A percentile compares a stretch with the other conserved stretches of the same genome.
Conservation (phyloP, 2,329 filamentous ascomycete genomes). For the Epichloe gansuensis region DNA sequence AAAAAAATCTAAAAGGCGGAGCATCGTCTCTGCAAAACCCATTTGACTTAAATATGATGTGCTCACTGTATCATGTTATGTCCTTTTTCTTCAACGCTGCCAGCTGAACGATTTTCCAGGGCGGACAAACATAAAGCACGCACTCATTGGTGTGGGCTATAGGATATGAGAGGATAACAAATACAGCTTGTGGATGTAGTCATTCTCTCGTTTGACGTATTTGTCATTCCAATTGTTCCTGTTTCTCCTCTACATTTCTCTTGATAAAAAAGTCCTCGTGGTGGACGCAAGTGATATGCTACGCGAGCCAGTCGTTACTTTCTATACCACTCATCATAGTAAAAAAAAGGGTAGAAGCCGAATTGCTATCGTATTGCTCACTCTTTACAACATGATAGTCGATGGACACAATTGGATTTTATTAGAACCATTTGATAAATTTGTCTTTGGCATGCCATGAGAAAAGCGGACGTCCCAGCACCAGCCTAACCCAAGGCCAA, state of each 20-base stretch:
- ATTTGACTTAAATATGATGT: constrained; percentile 1
- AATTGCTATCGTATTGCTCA: not conserved
- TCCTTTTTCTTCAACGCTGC: not conserved
- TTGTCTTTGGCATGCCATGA: constrained; percentile 2
- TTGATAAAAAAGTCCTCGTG: not conserved
- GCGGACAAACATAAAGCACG: not conserved
- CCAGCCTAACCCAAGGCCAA: constrained; percentile 5
- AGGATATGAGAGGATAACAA: too few species aligned
- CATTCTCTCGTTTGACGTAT: too few species aligned
- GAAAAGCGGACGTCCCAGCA: constrained; percentile 1
- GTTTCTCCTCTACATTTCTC: too few species aligned
- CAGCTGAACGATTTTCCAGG: too few species aligned
- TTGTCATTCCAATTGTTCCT: too few species aligned
- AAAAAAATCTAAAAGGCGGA: constrained; percentile 21
- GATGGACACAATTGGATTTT: not conserved
- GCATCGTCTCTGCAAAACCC: constrained; percentile 21
- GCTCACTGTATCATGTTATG: not conserved
- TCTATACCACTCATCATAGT: not conserved
- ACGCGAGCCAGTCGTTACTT: too few species aligned
- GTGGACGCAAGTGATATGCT: not conserved
- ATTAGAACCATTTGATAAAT: not conserved
- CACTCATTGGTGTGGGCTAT: too few species aligned
- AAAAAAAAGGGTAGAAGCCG: not conserved
- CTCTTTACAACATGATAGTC: not conserved
- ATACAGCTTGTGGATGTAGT: too few species aligned